phyloP scores from a whole-genome alignment of 495 filamentous ascomycete genomes.

The Collariella sp. region DNA sequence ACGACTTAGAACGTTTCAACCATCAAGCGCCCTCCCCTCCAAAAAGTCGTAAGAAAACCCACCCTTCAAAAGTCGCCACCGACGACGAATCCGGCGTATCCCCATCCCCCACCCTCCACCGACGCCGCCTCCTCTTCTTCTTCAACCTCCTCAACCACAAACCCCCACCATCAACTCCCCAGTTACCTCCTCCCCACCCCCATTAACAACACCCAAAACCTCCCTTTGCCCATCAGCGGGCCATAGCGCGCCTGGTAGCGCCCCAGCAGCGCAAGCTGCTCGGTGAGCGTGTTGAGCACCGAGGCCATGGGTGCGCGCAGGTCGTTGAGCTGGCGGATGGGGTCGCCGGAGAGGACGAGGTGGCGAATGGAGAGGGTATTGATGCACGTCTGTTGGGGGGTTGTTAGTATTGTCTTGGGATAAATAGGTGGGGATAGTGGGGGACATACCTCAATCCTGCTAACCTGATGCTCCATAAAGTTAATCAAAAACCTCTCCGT shows the following conservation, averaged over 20 bases:
- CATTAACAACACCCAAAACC: no score
- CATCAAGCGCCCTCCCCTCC: no score
- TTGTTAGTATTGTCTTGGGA: no score
- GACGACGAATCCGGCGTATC: no score
- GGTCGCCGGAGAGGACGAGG: constrained; percentile 42
- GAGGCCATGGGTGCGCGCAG: constrained; percentile 43
- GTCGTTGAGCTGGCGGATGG: constrained; percentile 34
- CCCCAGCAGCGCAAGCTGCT: constrained; percentile 39
- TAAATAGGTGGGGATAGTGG: neutral
- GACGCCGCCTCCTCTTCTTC: neutral
- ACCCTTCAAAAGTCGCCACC: no score
- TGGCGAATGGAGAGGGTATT: constrained; percentile 59
- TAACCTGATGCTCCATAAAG: constrained; percentile 89
- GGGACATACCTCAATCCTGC: constrained; percentile 77
- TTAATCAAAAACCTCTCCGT: constrained; percentile 77
- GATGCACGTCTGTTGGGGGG: constrained; percentile 27
- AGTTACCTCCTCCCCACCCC: no score
- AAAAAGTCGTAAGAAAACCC: no score
- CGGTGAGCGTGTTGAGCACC: constrained; percentile 34
- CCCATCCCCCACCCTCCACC: neutral
- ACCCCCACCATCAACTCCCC: no score
- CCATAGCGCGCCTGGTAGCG: constrained; percentile 42
- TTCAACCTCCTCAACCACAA: no score
- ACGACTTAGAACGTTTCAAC: no score
- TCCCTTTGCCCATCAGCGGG: no score